Conservation (phyloP, 1,284 basidiomycete species). For the Lignosus rhinocerotis region DNA sequence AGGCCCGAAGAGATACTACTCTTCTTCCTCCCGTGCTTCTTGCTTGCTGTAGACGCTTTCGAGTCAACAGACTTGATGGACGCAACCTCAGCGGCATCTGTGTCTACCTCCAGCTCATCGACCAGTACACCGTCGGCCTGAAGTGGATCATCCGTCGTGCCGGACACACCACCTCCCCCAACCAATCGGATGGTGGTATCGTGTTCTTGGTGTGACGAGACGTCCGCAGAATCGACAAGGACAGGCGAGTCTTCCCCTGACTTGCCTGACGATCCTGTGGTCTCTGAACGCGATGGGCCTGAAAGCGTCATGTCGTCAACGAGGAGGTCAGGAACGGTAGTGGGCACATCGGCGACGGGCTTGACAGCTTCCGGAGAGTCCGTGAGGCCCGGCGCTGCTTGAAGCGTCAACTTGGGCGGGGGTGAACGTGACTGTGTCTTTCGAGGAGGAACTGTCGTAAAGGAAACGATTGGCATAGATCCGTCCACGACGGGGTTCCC, state of each 20-base stretch:
- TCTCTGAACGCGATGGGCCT: constrained; percentile 7
- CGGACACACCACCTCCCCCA: constrained; percentile 46
- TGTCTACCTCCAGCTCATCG: constrained; percentile 23
- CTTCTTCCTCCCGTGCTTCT: constrained; percentile 52
- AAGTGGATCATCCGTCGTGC: constrained; percentile 37
- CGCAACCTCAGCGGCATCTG: constrained; percentile 19
- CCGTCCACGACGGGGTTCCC: constrained; percentile 14
- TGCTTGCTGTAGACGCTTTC: constrained; percentile 17
- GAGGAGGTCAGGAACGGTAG: constrained; percentile 21
- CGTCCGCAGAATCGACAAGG: constrained; percentile 23
- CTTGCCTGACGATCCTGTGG: constrained; percentile 7
- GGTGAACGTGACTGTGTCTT: constrained; percentile 16
- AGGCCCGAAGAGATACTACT: constrained; percentile 50
- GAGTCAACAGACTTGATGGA: constrained; percentile 31
- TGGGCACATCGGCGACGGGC: neutral
- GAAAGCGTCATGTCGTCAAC: constrained; percentile 15
- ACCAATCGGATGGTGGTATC: constrained; percentile 55
- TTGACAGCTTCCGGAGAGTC: constrained; percentile 8
- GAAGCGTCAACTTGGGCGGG: constrained; percentile 12
- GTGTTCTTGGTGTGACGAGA: constrained; percentile 22
- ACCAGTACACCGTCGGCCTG: constrained; percentile 26
- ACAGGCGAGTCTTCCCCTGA: constrained; percentile 27
- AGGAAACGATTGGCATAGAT: constrained; percentile 8
- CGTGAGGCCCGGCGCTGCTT: constrained; percentile 7
- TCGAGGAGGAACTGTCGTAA: constrained; percentile 17